Evolutionary conservation across 345 rosid genomes (phyloP), one percentile per base, ranked within the genome.

Genomic region (Syzygium aromaticum): DNA sequence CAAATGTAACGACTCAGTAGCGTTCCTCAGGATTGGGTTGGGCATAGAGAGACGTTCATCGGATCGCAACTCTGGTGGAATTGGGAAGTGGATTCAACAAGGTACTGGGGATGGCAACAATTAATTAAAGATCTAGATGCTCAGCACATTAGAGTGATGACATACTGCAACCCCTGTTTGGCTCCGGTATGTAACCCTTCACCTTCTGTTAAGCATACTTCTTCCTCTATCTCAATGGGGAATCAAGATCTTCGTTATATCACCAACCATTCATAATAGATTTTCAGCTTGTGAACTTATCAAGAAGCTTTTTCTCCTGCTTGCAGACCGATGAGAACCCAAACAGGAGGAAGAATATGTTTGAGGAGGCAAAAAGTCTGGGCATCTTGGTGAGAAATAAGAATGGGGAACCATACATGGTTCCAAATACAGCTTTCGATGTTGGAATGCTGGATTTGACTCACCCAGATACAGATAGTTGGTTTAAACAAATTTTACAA

Each of bases 11-110:
- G 54, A 38, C 49, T 30, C 16, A 27, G 52, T 28, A 38, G 84
- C 78, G 38, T 89, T 86, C 13, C 87, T 89, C 88, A 93, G 97
- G 96, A 94, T 73, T 95, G 97, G 97, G 97, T 95, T 56, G 97
- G 96, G 43, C 94, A 91, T 85, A 92, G 96, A 85, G 89, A 92
- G 89, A 95, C 97, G 23, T 30, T 95, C 46, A 91, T 94, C 6
- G 97, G 97, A 82, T 93, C 96, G 40, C 97, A 95, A 85, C 87
- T 95, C 27, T 95, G 97, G 97, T 95, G 97, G 97, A 95, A 95
- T 80, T 95, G 95, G 95, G 97, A 95, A 91, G 95, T 93, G 77
- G 97, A 95, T 88, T 84, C 89, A 14, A 85, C 88, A 86, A 89
- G 94, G 89, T 95, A 95, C 43, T 54, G 85, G 22, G 95, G 94